phyloP scores from a whole-genome alignment of 169 alveolate species.

The Plasmodium falciparum region DNA sequence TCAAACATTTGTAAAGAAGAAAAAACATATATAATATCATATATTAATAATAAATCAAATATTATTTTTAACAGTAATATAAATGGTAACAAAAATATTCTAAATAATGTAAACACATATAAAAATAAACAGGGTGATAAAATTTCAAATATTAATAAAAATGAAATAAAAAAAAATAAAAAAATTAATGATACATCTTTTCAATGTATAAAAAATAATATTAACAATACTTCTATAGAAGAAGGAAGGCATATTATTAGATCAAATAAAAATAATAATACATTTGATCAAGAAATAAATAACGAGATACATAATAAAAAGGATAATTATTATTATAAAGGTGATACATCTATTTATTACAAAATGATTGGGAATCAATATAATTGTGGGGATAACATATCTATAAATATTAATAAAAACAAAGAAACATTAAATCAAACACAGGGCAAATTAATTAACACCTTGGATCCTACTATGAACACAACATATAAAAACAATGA shows the following conservation, averaged over 20 bases:
- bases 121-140: not conserved
- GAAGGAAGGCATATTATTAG: too few relatives aligned
- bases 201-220: too few relatives aligned
- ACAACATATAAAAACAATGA: not conserved
- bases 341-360: not conserved
- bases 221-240: too few relatives aligned
- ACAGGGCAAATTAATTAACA: not conserved
- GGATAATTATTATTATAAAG: not conserved
- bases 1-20: too few relatives aligned
- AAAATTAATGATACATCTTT: too few relatives aligned
- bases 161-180: too few relatives aligned
- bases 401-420: conserved; percentile 8
- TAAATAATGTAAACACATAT: not conserved
- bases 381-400: not conserved
- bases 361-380: not conserved
- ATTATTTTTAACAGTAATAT: too few relatives aligned
- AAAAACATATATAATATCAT: too few relatives aligned
- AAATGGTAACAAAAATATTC: not conserved
- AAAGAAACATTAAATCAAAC: not conserved
- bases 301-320: not conserved
- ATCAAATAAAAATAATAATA: too few relatives aligned
- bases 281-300: not conserved
- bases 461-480: not conserved
- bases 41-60: too few relatives aligned
- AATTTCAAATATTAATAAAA: too few relatives aligned